Evolutionary conservation across 441 rosid genomes (phyloP), one percentile per base, ranked within the genome.

Genomic region (Codiaeum variegatum): DNA sequence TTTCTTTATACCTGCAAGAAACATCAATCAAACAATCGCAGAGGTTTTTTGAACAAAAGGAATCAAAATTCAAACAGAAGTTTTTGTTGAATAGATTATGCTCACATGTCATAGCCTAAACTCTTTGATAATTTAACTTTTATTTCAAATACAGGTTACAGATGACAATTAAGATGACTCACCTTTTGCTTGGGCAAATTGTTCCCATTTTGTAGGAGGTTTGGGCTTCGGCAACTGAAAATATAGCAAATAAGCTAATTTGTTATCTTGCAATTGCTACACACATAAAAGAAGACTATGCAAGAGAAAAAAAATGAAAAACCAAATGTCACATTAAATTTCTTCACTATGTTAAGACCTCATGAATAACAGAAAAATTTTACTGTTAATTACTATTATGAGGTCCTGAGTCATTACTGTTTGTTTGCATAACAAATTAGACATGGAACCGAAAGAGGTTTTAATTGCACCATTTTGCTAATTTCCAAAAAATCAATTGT

Each of bases 151-250:
- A 66, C 51, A 70, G 56, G 32, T 29, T 5, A 64, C 61, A 71
- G 24, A 46, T 73, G 32, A 42, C 38, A 49, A 59, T 67, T 58
- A 44, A 54, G 24, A 62, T n/a, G 18, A 66, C 31, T 59, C 77
- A 90, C 97, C 97, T 85, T 77, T 91, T 72, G 81, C 75, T 77
- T 86, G 73, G 71, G 92, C 87, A 73, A 88, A 88, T 64, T 54
- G 21, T 76, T 90, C 91, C 92, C 94, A 90, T 73, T 84, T 88
- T 38, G 92, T 84, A 36, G 89, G 90, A 59, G 92, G 86, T 78
- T 84, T 82, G 67, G 88, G 87, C 85, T 73, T 86, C 26, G 94
- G 94, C 63, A 88, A 73, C 94, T 90, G 90, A 78, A 80, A 84
- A 42, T 12, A 78, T 44, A 78, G 66, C 62, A 68, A 52, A 70